Evolutionary conservation across 768 basidiomycete genomes (phyloP).

Genomic region (Termitomyces sp.): DNA sequence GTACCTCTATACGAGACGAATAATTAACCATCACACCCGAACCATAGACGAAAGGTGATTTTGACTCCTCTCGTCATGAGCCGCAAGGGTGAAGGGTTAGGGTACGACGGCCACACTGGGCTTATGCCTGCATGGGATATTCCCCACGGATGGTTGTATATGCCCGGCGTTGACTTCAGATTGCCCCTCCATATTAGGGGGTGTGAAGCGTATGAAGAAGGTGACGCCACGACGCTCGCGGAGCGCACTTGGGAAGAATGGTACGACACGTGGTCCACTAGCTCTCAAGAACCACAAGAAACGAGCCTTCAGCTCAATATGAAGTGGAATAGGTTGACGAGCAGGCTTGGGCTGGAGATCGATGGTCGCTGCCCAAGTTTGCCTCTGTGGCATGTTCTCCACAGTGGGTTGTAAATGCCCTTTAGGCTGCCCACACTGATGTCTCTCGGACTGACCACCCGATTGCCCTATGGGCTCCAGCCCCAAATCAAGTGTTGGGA

Average conservation of each 20-base stretch:
- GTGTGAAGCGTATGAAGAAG: background rate
- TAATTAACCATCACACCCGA: too few species aligned
- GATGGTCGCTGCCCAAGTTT: background rate
- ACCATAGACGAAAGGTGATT: too few species aligned
- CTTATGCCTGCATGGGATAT: too few species aligned
- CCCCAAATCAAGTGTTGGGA: background rate
- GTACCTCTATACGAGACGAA: too few species aligned
- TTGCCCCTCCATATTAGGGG: background rate
- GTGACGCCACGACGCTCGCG: background rate
- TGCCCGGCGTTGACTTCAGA: background rate
- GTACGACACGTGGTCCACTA: background rate
- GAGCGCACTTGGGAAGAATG: background rate
- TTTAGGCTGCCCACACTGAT: background rate
- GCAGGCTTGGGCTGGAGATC: background rate
- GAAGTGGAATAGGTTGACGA: background rate
- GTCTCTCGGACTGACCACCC: background rate
- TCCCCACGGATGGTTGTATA: background rate
- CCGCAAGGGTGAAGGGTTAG: too few species aligned
- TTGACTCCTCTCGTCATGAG: too few species aligned
- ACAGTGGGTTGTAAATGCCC: background rate
- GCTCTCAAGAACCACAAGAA: background rate
- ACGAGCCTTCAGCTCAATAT: background rate
- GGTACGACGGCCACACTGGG: too few species aligned
- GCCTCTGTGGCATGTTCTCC: background rate
- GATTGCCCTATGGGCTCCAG: background rate